phyloP scores from a whole-genome alignment of 139 green algal species.

The Yamagishiella unicocca region DNA sequence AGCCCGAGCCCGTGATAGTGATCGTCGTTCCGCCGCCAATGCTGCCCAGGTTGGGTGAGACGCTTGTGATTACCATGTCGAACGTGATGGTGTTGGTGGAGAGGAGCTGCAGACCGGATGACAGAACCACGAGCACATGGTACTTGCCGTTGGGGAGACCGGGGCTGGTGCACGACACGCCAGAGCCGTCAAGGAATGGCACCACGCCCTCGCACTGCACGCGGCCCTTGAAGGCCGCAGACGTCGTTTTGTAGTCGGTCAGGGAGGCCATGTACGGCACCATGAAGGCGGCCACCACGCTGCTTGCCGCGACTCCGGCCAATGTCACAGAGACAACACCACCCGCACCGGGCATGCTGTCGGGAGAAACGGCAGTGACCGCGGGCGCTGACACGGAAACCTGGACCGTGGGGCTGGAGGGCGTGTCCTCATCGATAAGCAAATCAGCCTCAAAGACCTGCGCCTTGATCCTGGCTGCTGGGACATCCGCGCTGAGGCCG shows the following conservation, averaged over 20 bases:
- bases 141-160: constrained; percentile 32
- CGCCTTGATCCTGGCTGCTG: neutral
- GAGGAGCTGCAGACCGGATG: constrained; percentile 26
- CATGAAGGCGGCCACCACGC: neutral
- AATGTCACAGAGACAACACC: constrained; percentile 20
- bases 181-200: neutral
- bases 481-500: neutral
- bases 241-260: neutral
- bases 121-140: constrained; percentile 19
- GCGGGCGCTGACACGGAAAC: neutral
- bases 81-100: neutral
- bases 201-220: neutral
- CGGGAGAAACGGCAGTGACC: neutral
- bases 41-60: constrained; percentile 43
- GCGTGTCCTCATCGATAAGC: constrained; percentile 5
- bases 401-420: neutral
- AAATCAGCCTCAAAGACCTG: neutral
- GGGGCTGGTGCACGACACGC: neutral
- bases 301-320: neutral
- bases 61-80: constrained; percentile 26
- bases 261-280: neutral
- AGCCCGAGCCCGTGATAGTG: constrained; percentile 51
- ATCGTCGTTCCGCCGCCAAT: constrained; percentile 49
- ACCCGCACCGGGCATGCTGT: constrained; percentile 13
- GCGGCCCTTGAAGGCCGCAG: neutral